Evolutionary conservation across 306 rosid species (phyloP), one percentile per base, ranked within the genome.

Genomic region (Abrus precatorius): DNA sequence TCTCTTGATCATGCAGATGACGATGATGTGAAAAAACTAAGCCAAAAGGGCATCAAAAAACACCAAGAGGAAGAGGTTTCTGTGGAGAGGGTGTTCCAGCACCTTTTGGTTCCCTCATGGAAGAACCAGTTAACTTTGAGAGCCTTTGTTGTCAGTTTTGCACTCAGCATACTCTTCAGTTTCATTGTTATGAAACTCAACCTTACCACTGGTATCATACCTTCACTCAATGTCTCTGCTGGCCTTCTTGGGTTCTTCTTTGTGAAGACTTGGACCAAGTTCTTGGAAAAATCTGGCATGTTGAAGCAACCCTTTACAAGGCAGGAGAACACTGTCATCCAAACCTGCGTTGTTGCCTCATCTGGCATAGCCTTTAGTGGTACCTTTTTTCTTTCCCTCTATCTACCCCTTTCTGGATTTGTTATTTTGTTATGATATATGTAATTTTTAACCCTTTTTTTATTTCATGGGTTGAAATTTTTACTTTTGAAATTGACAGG

Each of bases 281-380:
- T 88, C 49, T 77, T 88, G 86, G 78, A 75, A 3, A 83, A 78
- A 63, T 74, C 85, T 53, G 66, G 82, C 43, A 9, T 81, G 81
- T 82, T 88, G 62, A 84, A 6, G 47, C 91, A 86, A 36, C 89
- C 89, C 32, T 88, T 88, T 74, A 88, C 91, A 9, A 81, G 91
- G 72, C 91, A 88, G 54, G 91, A 88, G 83, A 88, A 88, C 72
- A 88, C 91, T 67, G 91, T 88, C 55, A 86, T 88, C 49, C 91
- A 88, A 62, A 88, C 91, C 9, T 88, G 91, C 59, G 91, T 88
- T 71, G 91, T 88, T 11, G 91, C 91, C 10, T 88, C 91, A 50
- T 88, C 89, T 30, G 91, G 91, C 83, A 86, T 88, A 36, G 86
- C 91, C 76, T 88, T 88, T 56, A 88, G 91, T 27, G 91, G 91